Conservation (phyloP, 306 rosid genomes). For the Senna tora region DNA sequence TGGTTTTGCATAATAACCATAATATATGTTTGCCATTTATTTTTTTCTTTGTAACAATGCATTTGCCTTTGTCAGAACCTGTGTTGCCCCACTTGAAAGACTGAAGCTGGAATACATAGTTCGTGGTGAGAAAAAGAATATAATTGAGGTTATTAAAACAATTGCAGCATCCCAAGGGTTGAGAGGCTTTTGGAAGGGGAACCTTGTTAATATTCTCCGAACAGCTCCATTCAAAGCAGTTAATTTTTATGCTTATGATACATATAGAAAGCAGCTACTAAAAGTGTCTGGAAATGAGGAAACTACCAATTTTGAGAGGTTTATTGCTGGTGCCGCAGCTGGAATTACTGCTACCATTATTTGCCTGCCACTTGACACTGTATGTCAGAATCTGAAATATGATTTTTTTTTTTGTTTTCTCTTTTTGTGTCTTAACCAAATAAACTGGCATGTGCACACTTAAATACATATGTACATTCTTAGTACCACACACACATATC, state of each 20-base stretch:
- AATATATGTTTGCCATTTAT: neutral
- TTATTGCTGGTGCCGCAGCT: constrained; percentile 95
- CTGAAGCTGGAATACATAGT: constrained; percentile 95
- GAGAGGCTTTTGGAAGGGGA: constrained; percentile 98
- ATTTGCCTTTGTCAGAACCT: constrained; percentile 62
- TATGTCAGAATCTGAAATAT: constrained; percentile 48
- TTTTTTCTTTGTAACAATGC: neutral
- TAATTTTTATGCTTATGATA: constrained; percentile 88
- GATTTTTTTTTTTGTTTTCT: constrained; percentile 20
- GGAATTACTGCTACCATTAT: constrained; percentile 82
- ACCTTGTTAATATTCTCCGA: constrained; percentile 85
- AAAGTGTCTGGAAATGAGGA: constrained; percentile 69
- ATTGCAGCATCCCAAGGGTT: constrained; percentile 85
- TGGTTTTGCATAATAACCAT: constrained; percentile 10
- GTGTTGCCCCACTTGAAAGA: constrained; percentile 96
- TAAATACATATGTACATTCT: constrained; percentile 1
- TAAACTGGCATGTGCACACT: constrained; percentile 4
- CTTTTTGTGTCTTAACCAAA: constrained; percentile 14
- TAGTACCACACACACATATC: constrained; percentile 7
- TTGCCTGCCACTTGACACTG: constrained; percentile 96
- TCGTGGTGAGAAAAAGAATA: constrained; percentile 78
- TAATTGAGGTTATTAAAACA: constrained; percentile 60
- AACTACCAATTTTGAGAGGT: constrained; percentile 88
- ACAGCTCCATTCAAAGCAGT: constrained; percentile 97
- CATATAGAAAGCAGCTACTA: constrained; percentile 85